phyloP scores from a whole-genome alignment of 1,284 basidiomycete species.

The Moesziomyces globuligerus region DNA sequence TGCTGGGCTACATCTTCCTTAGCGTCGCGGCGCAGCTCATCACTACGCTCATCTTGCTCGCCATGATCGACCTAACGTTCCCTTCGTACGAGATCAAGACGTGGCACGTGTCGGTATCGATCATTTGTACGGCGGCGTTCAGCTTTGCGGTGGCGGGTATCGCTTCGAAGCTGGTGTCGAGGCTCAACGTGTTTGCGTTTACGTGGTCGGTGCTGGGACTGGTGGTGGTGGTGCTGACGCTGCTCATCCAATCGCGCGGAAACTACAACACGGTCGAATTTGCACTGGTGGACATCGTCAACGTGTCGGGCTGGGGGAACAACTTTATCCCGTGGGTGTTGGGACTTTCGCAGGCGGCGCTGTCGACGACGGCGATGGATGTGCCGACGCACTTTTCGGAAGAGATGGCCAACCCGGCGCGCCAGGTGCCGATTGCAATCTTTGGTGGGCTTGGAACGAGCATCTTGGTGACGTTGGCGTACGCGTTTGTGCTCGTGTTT shows the following conservation, averaged over 20 bases:
- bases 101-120: constrained; percentile 11
- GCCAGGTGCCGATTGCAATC: constrained; percentile 28
- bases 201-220: constrained; percentile 29
- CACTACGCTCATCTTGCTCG: constrained; percentile 21
- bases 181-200: constrained; percentile 26
- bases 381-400: constrained; percentile 32
- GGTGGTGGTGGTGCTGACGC: constrained; percentile 12
- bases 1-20: constrained; percentile 28
- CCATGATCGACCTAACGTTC: constrained; percentile 31
- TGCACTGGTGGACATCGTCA: constrained; percentile 29
- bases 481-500: constrained; percentile 35
- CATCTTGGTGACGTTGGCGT: constrained; percentile 15
- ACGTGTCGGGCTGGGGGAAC: constrained; percentile 26
- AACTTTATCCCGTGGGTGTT: constrained; percentile 34
- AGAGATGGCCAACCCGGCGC: constrained; percentile 25
- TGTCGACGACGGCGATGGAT: constrained; percentile 36
- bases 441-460: constrained; percentile 14
- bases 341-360: constrained; percentile 22
- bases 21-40: constrained; percentile 21
- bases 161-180: constrained; percentile 14
- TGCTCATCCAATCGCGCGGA: constrained; percentile 24
- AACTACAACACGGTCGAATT: constrained; percentile 32
- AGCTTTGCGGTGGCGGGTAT: constrained; percentile 7
- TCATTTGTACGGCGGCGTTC: constrained; percentile 6
- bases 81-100: constrained; percentile 13